Evolutionary conservation across 306 rosid species (phyloP), one percentile per base, ranked within the genome.

Genomic region (Bauhinia variegata): DNA sequence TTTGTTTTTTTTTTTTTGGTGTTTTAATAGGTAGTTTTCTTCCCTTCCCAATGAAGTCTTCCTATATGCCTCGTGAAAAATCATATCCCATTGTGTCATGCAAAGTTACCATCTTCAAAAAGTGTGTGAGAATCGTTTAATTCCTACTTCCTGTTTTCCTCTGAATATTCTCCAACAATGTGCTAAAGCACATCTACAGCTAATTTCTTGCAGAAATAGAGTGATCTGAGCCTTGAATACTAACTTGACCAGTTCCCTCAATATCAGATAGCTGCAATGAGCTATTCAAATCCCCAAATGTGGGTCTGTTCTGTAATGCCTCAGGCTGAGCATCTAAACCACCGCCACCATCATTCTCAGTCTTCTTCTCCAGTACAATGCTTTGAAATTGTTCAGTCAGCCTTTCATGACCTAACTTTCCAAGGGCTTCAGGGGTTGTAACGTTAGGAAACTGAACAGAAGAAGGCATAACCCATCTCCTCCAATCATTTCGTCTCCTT

Each of bases 401-500:
- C 48, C 42, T 11, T 9, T 81, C 95, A 14, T 63, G 78, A 71
- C 78, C 73, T 18, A 70, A 63, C 60, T 32, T 80, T 54, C 79
- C 83, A 46, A 11, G 63, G 38, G 67, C 55, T 62, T 70, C 85
- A 17, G 79, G 72, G 17, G 79, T 63, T 38, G 74, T 11, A 48
- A 56, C 74, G 42, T 73, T 44, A 54, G 83, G 60, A 70, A 68
- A 52, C 69, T 85, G 82, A 77, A 61, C 76, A 30, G 72, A 11
- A 51, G 86, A 54, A 36, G 89, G 83, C 76, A 89, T 42, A 71
- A 87, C 41, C 96, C 98, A 92, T 67, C 60, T 87, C 74, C 7
- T 23, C 89, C 95, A 92, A 54, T 86, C 89, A 67, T 69, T 59
- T 39, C 85, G 89, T 78, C 82, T 80, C 74, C 98, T 87, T 78